These are phyloP conservation scores for Penicillium sp. DNA, from an alignment of 2,329 filamentous ascomycete genomes.

Conservation along the genomic window DNA sequence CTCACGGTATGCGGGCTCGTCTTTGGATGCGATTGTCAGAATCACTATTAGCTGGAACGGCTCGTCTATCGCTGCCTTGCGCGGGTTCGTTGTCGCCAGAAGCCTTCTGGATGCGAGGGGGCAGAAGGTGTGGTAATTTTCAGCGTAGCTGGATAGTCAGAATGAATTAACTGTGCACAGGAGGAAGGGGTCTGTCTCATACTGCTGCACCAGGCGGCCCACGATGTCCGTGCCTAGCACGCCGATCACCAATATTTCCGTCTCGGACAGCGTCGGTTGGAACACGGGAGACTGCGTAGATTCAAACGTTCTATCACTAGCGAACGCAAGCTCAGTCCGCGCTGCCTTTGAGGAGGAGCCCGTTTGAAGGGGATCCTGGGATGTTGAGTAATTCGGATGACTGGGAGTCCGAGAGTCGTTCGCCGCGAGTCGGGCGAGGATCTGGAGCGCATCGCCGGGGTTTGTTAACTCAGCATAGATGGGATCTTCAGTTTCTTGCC, in stretches of 20 bases:
- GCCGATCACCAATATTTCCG: conserved; percentile 7
- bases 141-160: conserved; percentile 1
- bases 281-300: not conserved
- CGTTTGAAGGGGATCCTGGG: too few species aligned
- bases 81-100: not conserved
- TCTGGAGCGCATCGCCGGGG: conserved; percentile 11
- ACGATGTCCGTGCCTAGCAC: conserved; percentile 2
- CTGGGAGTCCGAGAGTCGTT: not conserved
- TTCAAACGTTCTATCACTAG: not conserved
- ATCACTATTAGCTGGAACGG: conserved; percentile 15
- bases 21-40: conserved; percentile 19
- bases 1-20: conserved; percentile 4
- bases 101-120: conserved; percentile 12
- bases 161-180: too few species aligned
- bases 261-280: conserved; percentile 1
- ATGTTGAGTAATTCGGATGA: too few species aligned
- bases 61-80: conserved; percentile 8
- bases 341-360: too few species aligned
- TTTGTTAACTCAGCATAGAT: conserved; percentile 12
- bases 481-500: not conserved
- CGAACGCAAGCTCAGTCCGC: not conserved
- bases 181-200: too few species aligned
- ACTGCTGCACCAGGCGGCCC: not conserved
- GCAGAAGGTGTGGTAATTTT: conserved; percentile 14
- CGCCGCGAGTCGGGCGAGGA: conserved; percentile 9